Base-by-base conservation (phyloP, 78 protist species). In the Cavenderia fasciculata region DNA sequence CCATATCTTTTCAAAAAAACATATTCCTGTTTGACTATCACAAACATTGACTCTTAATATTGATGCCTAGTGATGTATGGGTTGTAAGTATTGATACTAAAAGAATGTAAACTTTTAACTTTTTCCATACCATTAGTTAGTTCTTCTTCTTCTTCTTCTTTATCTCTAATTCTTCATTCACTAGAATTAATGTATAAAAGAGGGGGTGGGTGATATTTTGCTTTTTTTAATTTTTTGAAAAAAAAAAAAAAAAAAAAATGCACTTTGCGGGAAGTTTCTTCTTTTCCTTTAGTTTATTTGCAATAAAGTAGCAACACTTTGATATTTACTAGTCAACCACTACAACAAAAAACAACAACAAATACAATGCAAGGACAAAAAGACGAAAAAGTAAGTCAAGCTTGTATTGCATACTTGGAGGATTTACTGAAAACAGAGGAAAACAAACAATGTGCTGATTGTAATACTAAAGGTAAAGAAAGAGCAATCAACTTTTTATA, bases 391-490 rank as follows among this genome's bases (percentile, higher is more conserved):
- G 23, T 75, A 8, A 66, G 62, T 49, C 68, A 63, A 75, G 40
- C 73, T 29, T 75, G 82, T 41, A 74, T 76, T 51, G 69, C 59
- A 29, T 49, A 25, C 1, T 40, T 82, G 6, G 89, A 82, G 16
- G 89, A 82, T 16, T 56, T 82, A 43, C 43, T 82, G 38, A 82
- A 82, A 54, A 21, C 25, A 10, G 89, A 82, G 4, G 92, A 85
- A 44, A 92, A 92, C 43, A 74, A 59, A 36, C 59, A 46, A 25
- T 92, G 95, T 47, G 95, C 66, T 19, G 95, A 92, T 61, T 92
- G 95, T 49, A 70, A 63, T 27, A 27, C 88, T 41, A 85, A 74
- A 59, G 72, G 94, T 87, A 87, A 29, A 8, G 33, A 21, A 38
- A 19, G 43, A n/a, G n/a, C 6, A 40, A 61, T 46, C 52, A 14